phyloP scores from a whole-genome alignment of 768 basidiomycete genomes.

The Leccinum ochraceum region DNA sequence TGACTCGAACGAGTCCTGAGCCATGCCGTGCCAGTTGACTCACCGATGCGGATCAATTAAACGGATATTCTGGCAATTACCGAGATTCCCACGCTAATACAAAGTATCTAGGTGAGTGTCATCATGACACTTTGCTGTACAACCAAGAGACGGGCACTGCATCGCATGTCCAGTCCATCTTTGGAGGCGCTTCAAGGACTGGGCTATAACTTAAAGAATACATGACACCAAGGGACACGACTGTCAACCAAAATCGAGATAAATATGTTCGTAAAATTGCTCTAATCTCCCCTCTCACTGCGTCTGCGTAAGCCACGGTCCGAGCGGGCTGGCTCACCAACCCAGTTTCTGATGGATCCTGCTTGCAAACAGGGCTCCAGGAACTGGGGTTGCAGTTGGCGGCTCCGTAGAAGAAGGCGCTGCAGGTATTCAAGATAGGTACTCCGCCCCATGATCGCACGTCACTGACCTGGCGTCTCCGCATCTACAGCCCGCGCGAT shows the following conservation, averaged over 20 bases:
- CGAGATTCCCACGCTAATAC: background rate
- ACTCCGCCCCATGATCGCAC: background rate
- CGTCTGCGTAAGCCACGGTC: background rate
- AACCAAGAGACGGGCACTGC: background rate
- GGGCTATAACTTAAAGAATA: background rate
- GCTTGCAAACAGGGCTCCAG: slow-evolving; percentile 9
- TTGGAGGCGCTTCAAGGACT: background rate
- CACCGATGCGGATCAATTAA: background rate
- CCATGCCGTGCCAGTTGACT: background rate
- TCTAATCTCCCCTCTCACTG: background rate
- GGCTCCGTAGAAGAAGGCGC: background rate
- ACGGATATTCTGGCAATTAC: background rate
- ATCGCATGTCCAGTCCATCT: background rate
- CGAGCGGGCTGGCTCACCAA: background rate
- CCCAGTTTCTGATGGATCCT: slow-evolving; percentile 15
- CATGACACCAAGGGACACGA: background rate
- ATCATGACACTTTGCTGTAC: background rate
- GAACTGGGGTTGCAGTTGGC: background rate
- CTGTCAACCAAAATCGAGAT: background rate
- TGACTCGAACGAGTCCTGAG: background rate
- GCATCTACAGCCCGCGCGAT: background rate
- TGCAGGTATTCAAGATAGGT: slow-evolving; percentile 1
- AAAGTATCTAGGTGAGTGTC: background rate
- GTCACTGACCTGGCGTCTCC: slow-evolving; percentile 10
- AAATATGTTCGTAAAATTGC: background rate